These are phyloP conservation scores for Metroxylon sagu DNA, from an alignment of 176 grass and related monocot species.

Conservation along the genomic window DNA sequence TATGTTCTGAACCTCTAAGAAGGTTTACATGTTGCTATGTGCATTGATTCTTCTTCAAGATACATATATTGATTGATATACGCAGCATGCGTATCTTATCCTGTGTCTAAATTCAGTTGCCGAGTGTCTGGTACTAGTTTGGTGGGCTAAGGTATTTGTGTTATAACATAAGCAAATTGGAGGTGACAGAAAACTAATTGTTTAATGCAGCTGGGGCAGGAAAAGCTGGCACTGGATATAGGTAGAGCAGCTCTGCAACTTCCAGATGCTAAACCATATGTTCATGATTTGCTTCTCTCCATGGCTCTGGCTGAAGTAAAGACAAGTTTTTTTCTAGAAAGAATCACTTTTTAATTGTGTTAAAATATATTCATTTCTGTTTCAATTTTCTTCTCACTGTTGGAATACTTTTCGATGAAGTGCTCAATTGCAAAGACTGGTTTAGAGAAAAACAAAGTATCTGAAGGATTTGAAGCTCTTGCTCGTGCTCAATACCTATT, in stretches of 20 bases:
- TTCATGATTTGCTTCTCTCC: slow-evolving; percentile 71
- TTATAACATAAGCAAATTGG: too few species aligned
- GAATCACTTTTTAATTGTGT: too few species aligned
- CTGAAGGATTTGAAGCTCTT: slow-evolving; percentile 91
- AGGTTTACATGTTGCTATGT: too few species aligned
- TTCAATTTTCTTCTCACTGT: neutral
- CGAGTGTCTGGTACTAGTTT: too few species aligned
- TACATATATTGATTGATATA: too few species aligned
- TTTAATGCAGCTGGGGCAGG: slow-evolving; percentile 82
- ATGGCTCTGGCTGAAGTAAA: slow-evolving; percentile 95
- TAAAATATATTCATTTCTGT: too few species aligned
- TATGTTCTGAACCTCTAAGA: too few species aligned
- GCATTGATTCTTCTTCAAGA: too few species aligned
- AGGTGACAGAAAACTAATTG: neutral
- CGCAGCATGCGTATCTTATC: too few species aligned
- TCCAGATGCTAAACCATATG: slow-evolving; percentile 67
- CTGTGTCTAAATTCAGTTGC: too few species aligned
- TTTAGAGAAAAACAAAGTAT: slow-evolving; percentile 91
- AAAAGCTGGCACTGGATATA: slow-evolving; percentile 73
- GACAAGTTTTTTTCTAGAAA: too few species aligned
- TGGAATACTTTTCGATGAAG: slow-evolving; percentile 31
- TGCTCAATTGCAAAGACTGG: slow-evolving; percentile 89
- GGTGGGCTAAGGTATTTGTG: too few species aligned
- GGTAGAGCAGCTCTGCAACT: slow-evolving; percentile 56
- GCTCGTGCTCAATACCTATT: slow-evolving; percentile 86